Conservation (phyloP, 2,329 filamentous ascomycete genomes). For the Ambrosiella beaveri region DNA sequence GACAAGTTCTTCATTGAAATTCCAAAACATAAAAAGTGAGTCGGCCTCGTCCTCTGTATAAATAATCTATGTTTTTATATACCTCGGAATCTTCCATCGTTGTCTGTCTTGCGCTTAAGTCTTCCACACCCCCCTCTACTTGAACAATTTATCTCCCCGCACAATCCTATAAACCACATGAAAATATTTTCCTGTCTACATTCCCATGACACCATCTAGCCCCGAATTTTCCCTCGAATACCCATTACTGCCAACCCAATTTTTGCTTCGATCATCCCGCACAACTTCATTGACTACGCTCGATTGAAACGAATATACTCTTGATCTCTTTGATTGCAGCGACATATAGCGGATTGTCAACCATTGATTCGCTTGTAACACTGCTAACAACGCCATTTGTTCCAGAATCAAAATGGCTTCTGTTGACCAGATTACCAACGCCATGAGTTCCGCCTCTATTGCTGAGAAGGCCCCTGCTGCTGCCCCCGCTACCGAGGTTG, state of each 20-base stretch:
- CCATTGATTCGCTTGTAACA: neutral
- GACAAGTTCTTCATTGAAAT: slow-evolving; percentile 14
- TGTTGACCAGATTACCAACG: slow-evolving; percentile 67
- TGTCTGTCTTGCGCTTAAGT: neutral
- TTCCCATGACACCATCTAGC: no score
- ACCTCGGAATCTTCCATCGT: neutral
- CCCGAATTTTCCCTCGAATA: no score
- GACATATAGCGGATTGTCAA: neutral
- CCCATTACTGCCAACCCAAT: no score
- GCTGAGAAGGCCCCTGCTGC: slow-evolving; percentile 50
- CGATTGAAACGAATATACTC: no score
- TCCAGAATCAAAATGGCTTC: slow-evolving; percentile 38
- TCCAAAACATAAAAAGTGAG: slow-evolving; percentile 10
- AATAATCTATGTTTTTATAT: neutral
- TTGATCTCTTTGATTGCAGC: neutral
- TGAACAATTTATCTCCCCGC: slow-evolving; percentile 1
- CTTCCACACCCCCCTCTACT: neutral
- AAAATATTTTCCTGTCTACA: neutral
- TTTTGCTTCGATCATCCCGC: no score
- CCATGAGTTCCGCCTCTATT: slow-evolving; percentile 55
- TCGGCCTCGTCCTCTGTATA: neutral
- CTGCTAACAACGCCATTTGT: neutral
- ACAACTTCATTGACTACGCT: no score
- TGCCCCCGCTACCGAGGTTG: slow-evolving; percentile 58
- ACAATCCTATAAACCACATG: neutral